These are phyloP conservation scores for Neurospora discreta DNA, from an alignment of 495 filamentous ascomycete species.

Conservation along the genomic window DNA sequence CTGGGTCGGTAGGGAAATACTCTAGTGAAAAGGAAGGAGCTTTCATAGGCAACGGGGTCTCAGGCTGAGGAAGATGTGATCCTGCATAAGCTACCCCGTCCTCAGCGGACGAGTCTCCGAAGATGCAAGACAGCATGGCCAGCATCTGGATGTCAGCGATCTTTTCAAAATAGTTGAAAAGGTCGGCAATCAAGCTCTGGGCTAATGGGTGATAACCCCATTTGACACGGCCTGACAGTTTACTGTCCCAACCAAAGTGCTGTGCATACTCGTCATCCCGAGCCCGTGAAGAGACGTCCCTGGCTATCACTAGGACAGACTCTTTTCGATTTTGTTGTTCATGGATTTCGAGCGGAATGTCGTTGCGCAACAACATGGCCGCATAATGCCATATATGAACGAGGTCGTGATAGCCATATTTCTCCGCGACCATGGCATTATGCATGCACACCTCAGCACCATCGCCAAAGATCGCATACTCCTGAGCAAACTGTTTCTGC, in stretches of 20 bases:
- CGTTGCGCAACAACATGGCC: constrained; percentile 62
- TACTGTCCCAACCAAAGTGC: constrained; percentile 1
- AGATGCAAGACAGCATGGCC: constrained; percentile 85
- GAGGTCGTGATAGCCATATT: constrained; percentile 60
- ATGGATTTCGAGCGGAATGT: constrained; percentile 58
- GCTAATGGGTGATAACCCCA: constrained; percentile 82
- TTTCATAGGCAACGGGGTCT: constrained; percentile 52
- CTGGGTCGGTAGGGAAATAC: constrained; percentile 55
- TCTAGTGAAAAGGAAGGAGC: constrained; percentile 54
- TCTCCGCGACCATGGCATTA: constrained; percentile 68
- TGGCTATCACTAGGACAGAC: constrained; percentile 52
- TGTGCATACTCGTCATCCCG: constrained; percentile 26
- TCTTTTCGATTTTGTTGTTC: constrained; percentile 31
- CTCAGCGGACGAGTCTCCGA: constrained; percentile 51
- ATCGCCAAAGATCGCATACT: constrained; percentile 77
- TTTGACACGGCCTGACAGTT: constrained; percentile 54
- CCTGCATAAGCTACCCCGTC: constrained; percentile 38
- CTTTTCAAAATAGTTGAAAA: constrained; percentile 68
- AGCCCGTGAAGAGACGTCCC: constrained; percentile 40
- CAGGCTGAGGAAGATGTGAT: constrained; percentile 33
- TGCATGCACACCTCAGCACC: constrained; percentile 68
- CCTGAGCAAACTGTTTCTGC: constrained; percentile 59
- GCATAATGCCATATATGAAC: constrained; percentile 79
- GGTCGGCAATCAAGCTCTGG: constrained; percentile 56
- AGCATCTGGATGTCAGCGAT: constrained; percentile 85